Evolutionary conservation across 1,284 basidiomycete species (phyloP).

Genomic region (Quambalaria eucalypti): DNA sequence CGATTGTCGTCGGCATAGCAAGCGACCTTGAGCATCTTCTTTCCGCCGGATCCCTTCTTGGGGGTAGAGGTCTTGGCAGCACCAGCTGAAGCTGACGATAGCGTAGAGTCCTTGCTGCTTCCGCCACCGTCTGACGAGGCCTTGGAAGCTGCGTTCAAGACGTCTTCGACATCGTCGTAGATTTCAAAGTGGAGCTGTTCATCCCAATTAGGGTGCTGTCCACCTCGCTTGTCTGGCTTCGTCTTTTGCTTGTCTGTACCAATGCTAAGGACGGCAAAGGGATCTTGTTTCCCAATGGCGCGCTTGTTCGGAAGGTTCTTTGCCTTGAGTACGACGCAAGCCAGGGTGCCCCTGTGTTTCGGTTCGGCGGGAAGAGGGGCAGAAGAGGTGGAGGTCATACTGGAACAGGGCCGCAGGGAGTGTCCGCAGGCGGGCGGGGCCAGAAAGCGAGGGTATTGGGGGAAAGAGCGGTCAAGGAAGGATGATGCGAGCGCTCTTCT

Average conservation of each 20-base stretch:
- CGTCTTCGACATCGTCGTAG: constrained; percentile 67
- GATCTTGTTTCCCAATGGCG: constrained; percentile 77
- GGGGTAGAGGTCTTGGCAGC: constrained; percentile 49
- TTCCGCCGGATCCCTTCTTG: constrained; percentile 56
- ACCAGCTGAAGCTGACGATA: not conserved
- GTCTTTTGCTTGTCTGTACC: constrained; percentile 60
- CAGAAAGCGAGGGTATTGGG: too few species aligned
- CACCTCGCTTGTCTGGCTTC: constrained; percentile 75
- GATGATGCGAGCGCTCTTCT: too few species aligned
- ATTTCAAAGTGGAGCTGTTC: constrained; percentile 91
- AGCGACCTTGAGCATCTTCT: constrained; percentile 67
- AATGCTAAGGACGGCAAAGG: constrained; percentile 73
- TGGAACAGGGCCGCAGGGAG: too few species aligned
- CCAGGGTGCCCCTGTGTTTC: constrained; percentile 78
- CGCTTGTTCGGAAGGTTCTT: constrained; percentile 43
- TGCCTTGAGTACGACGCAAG: constrained; percentile 88
- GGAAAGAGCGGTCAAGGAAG: too few species aligned
- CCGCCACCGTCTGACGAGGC: constrained; percentile 16
- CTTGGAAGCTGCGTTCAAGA: constrained; percentile 46
- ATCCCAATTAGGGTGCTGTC: constrained; percentile 98
- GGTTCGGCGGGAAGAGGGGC: constrained; percentile 4
- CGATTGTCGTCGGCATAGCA: constrained; percentile 91
- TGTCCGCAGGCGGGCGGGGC: too few species aligned
- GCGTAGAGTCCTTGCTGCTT: constrained; percentile 4
- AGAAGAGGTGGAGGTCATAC: too few species aligned